Conservation (phyloP, 768 basidiomycete genomes). For the Boletus rex-veris region DNA sequence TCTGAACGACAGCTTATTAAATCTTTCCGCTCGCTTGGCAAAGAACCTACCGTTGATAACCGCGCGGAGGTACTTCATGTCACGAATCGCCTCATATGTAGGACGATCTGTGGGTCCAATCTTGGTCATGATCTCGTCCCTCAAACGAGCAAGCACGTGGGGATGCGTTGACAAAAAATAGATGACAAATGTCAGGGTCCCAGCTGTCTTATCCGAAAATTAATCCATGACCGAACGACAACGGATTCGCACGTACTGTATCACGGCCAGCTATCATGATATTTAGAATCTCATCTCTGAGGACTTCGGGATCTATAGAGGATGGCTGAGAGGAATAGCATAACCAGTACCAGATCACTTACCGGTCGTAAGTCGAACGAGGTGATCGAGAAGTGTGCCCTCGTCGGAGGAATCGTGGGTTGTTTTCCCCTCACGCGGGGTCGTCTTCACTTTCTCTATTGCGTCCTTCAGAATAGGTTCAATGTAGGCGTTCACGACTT, state of each 20-base stretch:
- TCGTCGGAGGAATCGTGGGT: constrained; percentile 36
- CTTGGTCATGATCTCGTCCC: constrained; percentile 51
- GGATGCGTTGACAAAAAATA: constrained; percentile 52
- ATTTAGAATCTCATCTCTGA: constrained; percentile 34
- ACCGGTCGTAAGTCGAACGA: constrained; percentile 50
- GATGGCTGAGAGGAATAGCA: constrained; percentile 13
- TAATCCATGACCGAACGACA: neutral
- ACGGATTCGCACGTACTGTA: constrained; percentile 11
- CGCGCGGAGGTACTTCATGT: constrained; percentile 62
- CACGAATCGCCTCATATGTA: constrained; percentile 51
- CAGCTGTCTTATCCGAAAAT: constrained; percentile 37
- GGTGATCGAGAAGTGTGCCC: constrained; percentile 53
- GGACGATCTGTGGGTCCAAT: constrained; percentile 49
- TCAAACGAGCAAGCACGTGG: constrained; percentile 41
- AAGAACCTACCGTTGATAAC: constrained; percentile 53
- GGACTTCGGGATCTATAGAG: constrained; percentile 23
- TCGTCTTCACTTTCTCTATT: constrained; percentile 38
- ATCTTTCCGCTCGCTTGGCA: neutral
- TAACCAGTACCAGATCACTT: constrained; percentile 4
- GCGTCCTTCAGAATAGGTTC: constrained; percentile 46
- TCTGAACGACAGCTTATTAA: constrained; percentile 30
- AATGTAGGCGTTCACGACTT: constrained; percentile 1
- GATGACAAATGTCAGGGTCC: constrained; percentile 34
- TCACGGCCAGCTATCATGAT: constrained; percentile 35
- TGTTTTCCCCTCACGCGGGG: constrained; percentile 18